Base-by-base conservation (phyloP, 164 flowering plant species). In the Magnolia officinalis region DNA sequence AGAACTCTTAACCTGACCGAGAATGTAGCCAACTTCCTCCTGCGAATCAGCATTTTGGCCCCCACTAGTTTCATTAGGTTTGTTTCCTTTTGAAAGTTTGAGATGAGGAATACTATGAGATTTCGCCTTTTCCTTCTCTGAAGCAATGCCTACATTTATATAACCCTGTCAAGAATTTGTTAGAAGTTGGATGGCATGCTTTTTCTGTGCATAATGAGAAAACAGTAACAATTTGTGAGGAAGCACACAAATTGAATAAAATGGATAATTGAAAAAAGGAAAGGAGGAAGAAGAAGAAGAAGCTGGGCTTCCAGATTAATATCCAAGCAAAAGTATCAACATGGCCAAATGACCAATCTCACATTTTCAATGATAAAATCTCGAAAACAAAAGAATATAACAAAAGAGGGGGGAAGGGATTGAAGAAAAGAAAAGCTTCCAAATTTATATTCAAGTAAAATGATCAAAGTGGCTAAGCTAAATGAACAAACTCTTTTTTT, bases 111-210 rank as follows among this genome's bases (percentile, higher is more conserved):
- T 72, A 29, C 68, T 37, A 72, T 45, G 61, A 73, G 80, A 58
- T 75, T 82, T 84, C 63, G 78, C 79, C 67, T 83, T 87, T 72
- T 83, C 88, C 86, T 87, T 94, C 74, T 75, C 82, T 31, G 92
- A 86, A 83, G 98, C 94, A 82, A 96, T 82, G 80, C 99, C 99
- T 80, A 83, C 80, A 83, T 96, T 96, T 84, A 96, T 96, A 80
- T 89, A 94, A 80, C 99, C 98, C 99, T 96, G 96, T 83, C 58
- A 64, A 88, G 71, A 79, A 65, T 20, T 78, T 50, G 74, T 86
- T 70, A 85, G 80, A n/a, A 80, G 11, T 51, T 67, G 50, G 49
- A 73, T 23, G n/a, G 24, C 61, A 11, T 13, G 13, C 61, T 16
- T 55, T 14, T 55, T 55, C 18, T 55, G 61, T 55, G 13, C 3